Conservation (phyloP, 2,329 filamentous ascomycete species). For the Hymenoscyphus infarciens region DNA sequence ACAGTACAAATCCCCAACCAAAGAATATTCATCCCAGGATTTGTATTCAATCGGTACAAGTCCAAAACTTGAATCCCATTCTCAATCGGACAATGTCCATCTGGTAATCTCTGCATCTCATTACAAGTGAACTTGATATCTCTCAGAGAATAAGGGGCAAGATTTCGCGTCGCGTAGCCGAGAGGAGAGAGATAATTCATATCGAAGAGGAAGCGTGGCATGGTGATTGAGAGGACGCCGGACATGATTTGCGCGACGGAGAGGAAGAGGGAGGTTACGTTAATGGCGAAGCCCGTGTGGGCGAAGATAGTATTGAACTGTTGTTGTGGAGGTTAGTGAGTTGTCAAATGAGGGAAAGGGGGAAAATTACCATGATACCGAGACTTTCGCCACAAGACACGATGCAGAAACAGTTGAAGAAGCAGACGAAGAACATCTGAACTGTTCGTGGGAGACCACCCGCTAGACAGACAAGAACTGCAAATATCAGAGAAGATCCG, state of each 20-base stretch:
- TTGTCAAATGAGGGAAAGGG: neutral
- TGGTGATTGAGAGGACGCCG: conserved; percentile 66
- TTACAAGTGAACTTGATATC: conserved; percentile 62
- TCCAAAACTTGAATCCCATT: conserved; percentile 64
- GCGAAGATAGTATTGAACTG: conserved; percentile 70
- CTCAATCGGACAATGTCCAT: conserved; percentile 61
- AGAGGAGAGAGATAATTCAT: conserved; percentile 71
- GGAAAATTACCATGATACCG: conserved; percentile 55
- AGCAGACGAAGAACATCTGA: conserved; percentile 62
- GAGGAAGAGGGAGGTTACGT: conserved; percentile 66
- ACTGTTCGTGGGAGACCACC: conserved; percentile 61
- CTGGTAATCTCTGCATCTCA: conserved; percentile 52
- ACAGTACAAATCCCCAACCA: conserved; percentile 61
- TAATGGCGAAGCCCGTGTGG: conserved; percentile 74
- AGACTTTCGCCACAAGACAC: conserved; percentile 72
- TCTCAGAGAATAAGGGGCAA: conserved; percentile 62
- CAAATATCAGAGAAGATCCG: conserved; percentile 61
- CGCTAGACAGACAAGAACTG: conserved; percentile 59
- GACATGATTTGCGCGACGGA: conserved; percentile 69
- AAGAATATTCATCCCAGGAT: conserved; percentile 58
- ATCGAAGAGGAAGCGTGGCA: conserved; percentile 61
- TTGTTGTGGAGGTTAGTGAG: neutral
- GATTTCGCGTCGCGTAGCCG: conserved; percentile 64
- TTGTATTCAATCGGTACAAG: conserved; percentile 62
- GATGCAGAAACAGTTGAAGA: conserved; percentile 69